These are phyloP conservation scores for Phallus indusiatus DNA, from an alignment of 768 basidiomycete genomes.

Conservation along the genomic window DNA sequence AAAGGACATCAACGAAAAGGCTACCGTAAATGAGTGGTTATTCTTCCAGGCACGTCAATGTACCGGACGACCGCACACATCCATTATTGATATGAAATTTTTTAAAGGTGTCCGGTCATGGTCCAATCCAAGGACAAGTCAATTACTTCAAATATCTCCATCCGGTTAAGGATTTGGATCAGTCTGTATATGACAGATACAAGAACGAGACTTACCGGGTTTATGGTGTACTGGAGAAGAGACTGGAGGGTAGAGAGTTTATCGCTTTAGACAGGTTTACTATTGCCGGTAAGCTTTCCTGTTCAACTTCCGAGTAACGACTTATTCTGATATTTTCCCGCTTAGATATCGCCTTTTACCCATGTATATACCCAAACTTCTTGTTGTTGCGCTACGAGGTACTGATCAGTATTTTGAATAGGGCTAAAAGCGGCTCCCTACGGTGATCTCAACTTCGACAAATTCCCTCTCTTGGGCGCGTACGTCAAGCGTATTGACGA, in stretches of 20 bases:
- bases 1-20: neutral
- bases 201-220: slow-evolving; percentile 14
- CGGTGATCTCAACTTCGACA: neutral
- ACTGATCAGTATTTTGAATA: neutral
- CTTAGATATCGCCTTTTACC: neutral
- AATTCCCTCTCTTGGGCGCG: neutral
- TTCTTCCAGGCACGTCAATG: slow-evolving; percentile 1
- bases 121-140: slow-evolving; percentile 3
- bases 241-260: slow-evolving; percentile 3
- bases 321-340: neutral
- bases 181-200: slow-evolving; percentile 12
- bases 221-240: slow-evolving; percentile 13
- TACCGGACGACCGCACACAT: neutral
- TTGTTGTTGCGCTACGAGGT: neutral
- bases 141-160: slow-evolving; percentile 14
- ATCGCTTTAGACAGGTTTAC: neutral
- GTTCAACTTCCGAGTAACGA: too few relatives aligned
- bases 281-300: neutral
- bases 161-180: slow-evolving; percentile 12
- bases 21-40: neutral
- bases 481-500: neutral
- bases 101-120: slow-evolving; percentile 4
- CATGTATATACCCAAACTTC: neutral
- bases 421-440: neutral
- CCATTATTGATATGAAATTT: neutral